These are phyloP conservation scores for Ensete ventricosum DNA, from an alignment of 176 grass and related monocot species.

Conservation along the genomic window DNA sequence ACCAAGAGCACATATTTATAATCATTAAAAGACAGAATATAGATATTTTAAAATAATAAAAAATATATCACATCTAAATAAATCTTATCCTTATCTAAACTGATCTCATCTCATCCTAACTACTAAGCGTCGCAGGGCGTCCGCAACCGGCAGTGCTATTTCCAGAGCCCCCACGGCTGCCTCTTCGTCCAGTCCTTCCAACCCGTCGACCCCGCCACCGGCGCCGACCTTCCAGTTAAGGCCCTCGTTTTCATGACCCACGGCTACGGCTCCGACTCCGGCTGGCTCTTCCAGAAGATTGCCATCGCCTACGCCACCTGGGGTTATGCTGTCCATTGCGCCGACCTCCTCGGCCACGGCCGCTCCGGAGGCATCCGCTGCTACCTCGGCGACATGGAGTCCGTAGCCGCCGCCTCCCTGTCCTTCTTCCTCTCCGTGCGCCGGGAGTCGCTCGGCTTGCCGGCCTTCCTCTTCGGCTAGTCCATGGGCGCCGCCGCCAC, in stretches of 20 bases:
- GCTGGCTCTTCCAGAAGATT: slow-evolving; percentile 60
- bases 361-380: slow-evolving; percentile 54
- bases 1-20: no score
- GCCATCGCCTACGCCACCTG: slow-evolving; percentile 50
- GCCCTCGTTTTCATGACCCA: slow-evolving; percentile 49
- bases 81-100: no score
- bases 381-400: slow-evolving; percentile 63
- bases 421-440: slow-evolving; percentile 61
- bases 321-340: slow-evolving; percentile 61
- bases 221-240: slow-evolving; percentile 29
- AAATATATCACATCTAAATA: no score
- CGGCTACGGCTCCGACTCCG: slow-evolving; percentile 58
- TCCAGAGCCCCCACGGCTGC: slow-evolving; percentile 41
- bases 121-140: slow-evolving; percentile 43
- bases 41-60: no score
- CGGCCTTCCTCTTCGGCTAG: slow-evolving; percentile 59
- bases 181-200: slow-evolving; percentile 66
- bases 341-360: slow-evolving; percentile 67
- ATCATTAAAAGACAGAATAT: no score
- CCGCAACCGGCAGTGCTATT: slow-evolving; percentile 38
- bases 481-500: slow-evolving; percentile 67
- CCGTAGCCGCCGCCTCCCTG: slow-evolving; percentile 42
- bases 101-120: no score
- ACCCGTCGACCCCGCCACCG: slow-evolving; percentile 25
- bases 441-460: slow-evolving; percentile 20